These are phyloP conservation scores for Monosporascus sp. DNA, from an alignment of 2,329 filamentous ascomycete species.

Conservation along the genomic window DNA sequence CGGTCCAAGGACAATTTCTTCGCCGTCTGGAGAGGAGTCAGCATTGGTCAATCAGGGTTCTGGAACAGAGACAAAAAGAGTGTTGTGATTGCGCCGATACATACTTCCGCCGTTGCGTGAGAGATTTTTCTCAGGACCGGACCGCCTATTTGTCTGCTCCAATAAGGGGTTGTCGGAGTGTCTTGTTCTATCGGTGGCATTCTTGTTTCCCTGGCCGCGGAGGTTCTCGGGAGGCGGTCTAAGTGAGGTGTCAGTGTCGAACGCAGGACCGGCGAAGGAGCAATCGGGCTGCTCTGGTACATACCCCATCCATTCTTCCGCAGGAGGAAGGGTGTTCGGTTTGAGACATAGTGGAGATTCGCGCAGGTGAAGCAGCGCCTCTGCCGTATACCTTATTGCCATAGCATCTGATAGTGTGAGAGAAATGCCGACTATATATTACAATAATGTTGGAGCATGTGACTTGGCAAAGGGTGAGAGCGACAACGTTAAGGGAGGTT, in stretches of 20 bases:
- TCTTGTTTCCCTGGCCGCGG: slow-evolving; percentile 37
- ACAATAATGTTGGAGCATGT: background rate
- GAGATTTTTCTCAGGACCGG: slow-evolving; percentile 47
- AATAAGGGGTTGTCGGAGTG: slow-evolving; percentile 39
- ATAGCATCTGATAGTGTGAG: slow-evolving; percentile 31
- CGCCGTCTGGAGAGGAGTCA: slow-evolving; percentile 48
- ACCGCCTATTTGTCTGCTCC: slow-evolving; percentile 47
- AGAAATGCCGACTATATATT: background rate
- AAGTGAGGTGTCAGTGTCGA: slow-evolving; percentile 10
- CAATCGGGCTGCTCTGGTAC: slow-evolving; percentile 21
- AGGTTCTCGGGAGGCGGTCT: slow-evolving; percentile 42
- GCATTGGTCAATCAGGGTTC: slow-evolving; percentile 15
- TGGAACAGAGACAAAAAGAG: slow-evolving; percentile 3
- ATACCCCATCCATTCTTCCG: slow-evolving; percentile 97
- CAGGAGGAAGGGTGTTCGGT: slow-evolving; percentile 71
- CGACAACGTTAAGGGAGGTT: background rate
- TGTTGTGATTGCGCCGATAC: slow-evolving; percentile 20
- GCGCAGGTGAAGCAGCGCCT: slow-evolving; percentile 69
- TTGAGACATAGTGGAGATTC: slow-evolving; percentile 79
- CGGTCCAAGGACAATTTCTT: slow-evolving; percentile 81
- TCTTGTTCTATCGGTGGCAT: slow-evolving; percentile 38
- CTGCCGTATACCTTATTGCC: slow-evolving; percentile 66
- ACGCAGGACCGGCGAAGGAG: background rate
- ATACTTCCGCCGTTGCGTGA: slow-evolving; percentile 53
- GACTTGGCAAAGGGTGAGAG: background rate